Conservation (phyloP, 352 stramenopile species). For the Phytophthora sojae region DNA sequence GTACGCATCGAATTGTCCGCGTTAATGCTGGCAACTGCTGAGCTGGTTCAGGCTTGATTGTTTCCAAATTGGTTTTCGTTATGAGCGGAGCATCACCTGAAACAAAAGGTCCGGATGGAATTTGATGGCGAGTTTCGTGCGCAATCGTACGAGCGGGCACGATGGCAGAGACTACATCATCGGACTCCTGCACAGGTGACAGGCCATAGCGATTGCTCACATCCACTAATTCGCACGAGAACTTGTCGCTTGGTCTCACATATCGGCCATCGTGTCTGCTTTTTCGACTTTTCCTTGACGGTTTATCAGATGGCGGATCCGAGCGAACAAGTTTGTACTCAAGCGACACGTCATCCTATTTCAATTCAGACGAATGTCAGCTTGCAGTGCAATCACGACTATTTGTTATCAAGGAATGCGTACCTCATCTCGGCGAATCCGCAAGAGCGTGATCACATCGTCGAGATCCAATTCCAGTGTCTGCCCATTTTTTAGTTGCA, state of each 20-base stretch:
- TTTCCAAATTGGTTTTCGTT: constrained; percentile 13
- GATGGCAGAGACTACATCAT: constrained; percentile 2
- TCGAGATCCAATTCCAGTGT: constrained; percentile 53
- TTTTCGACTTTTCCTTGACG: constrained; percentile 22
- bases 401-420: constrained; percentile 1
- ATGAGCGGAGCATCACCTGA: constrained; percentile 1
- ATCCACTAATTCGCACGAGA: constrained; percentile 31
- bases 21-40: constrained; percentile 13
- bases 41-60: constrained; percentile 19
- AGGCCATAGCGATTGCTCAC: constrained; percentile 28
- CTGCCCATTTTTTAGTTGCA: constrained; percentile 56
- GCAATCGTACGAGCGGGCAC: constrained; percentile 18
- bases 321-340: constrained; percentile 49
- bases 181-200: constrained; percentile 21
- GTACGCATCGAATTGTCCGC: constrained; percentile 37
- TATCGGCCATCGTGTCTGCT: constrained; percentile 44
- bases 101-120: constrained; percentile 15
- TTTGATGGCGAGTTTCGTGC: constrained; percentile 34
- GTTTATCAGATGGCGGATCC: constrained; percentile 15
- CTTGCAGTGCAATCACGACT: not conserved
- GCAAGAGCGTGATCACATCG: constrained; percentile 67
- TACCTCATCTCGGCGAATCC: constrained; percentile 57
- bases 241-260: constrained; percentile 40
- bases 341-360: constrained; percentile 55
- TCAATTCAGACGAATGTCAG: not conserved